phyloP scores from a whole-genome alignment of 352 stramenopile genomes.

The Globisporangium uncinulatum region DNA sequence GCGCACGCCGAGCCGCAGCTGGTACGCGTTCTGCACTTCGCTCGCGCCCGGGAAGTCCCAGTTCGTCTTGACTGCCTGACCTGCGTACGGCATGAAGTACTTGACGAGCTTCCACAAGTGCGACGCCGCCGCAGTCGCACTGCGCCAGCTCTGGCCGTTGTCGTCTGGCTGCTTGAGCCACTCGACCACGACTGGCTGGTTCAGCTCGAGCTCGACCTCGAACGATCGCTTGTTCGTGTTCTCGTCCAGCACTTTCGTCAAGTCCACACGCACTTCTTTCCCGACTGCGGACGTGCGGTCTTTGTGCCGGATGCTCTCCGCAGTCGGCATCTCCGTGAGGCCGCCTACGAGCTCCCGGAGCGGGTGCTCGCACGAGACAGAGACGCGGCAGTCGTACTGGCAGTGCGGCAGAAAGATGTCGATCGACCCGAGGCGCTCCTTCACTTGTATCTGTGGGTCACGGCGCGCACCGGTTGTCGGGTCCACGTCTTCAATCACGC shows the following conservation, averaged over 20 bases:
- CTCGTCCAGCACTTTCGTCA: constrained; percentile 79
- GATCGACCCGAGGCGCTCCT: constrained; percentile 75
- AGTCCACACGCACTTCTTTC: constrained; percentile 69
- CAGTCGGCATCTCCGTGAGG: constrained; percentile 53
- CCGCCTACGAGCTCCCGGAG: constrained; percentile 45
- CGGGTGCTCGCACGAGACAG: constrained; percentile 80
- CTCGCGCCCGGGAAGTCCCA: constrained; percentile 72
- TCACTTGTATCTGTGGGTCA: constrained; percentile 60
- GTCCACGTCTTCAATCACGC: constrained; percentile 73
- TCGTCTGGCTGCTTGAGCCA: constrained; percentile 76
- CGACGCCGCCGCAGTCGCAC: constrained; percentile 57
- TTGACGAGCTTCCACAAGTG: constrained; percentile 79
- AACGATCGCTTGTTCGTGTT: constrained; percentile 63
- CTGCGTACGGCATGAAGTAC: constrained; percentile 77
- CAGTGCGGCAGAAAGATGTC: constrained; percentile 86
- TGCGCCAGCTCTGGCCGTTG: constrained; percentile 66
- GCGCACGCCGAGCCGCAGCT: constrained; percentile 56
- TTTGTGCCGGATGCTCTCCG: constrained; percentile 70
- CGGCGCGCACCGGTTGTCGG: constrained; percentile 40
- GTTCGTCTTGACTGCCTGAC: constrained; percentile 70
- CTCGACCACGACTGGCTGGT: constrained; percentile 54
- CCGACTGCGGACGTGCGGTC: constrained; percentile 76
- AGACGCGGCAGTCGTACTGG: constrained; percentile 80
- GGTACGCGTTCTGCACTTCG: constrained; percentile 78
- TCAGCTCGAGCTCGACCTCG: constrained; percentile 80